Conservation (phyloP, 2,329 filamentous ascomycete species). For the Knoxdaviesia proteae region DNA sequence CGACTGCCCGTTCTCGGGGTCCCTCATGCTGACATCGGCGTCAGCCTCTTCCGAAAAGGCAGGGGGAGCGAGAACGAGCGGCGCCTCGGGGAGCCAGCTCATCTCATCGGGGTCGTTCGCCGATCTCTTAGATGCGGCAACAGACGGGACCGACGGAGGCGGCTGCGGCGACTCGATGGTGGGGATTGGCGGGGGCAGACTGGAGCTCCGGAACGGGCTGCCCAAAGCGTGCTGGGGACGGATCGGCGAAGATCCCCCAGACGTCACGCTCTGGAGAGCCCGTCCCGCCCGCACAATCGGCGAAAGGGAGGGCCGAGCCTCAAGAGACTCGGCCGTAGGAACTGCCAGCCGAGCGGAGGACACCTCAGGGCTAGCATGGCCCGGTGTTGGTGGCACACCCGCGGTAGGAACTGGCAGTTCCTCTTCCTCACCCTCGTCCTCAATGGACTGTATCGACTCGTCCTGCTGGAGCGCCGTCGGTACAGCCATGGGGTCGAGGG, state of each 20-base stretch:
- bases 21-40: background rate
- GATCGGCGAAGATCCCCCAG: slow-evolving; percentile 35
- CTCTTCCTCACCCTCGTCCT: slow-evolving; percentile 6
- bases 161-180: too few species aligned
- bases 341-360: slow-evolving; percentile 2
- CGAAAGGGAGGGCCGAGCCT: slow-evolving; percentile 24
- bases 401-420: slow-evolving; percentile 4
- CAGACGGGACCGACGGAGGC: too few species aligned
- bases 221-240: slow-evolving; percentile 27
- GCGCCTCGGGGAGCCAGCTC: slow-evolving; percentile 19
- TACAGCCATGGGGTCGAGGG: too few species aligned
- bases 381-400: background rate
- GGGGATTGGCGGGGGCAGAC: too few species aligned
- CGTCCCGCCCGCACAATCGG: slow-evolving; percentile 37
- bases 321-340: background rate
- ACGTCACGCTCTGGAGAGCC: slow-evolving; percentile 35
- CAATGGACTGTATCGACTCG: slow-evolving; percentile 5
- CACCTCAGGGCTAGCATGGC: background rate
- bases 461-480: background rate
- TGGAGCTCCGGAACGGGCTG: slow-evolving; percentile 29
- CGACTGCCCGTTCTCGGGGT: slow-evolving; percentile 4
- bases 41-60: too few species aligned
- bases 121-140: too few species aligned
- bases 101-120: slow-evolving; percentile 15
- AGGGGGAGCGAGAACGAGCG: background rate